phyloP scores from a whole-genome alignment of 2,329 filamentous ascomycete species.

The Colletotrichum nymphaeae region DNA sequence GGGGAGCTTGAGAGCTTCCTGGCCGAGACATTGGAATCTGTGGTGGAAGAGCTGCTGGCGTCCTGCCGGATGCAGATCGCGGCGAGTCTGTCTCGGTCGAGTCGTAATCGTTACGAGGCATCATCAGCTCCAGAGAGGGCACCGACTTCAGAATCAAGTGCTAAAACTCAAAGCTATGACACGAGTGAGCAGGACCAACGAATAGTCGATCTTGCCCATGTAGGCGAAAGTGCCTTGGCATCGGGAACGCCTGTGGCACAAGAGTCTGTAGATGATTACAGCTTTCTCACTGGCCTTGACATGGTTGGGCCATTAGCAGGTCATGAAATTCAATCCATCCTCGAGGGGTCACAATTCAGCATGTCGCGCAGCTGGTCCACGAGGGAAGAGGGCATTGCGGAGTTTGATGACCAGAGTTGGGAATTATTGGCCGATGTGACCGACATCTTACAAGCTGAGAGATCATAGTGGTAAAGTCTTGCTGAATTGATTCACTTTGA shows the following conservation, averaged over 20 bases:
- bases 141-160: background rate
- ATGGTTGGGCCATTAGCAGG: background rate
- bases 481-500: no score
- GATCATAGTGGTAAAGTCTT: no score
- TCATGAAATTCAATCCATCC: background rate
- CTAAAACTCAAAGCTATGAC: background rate
- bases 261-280: no score
- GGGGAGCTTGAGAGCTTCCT: background rate
- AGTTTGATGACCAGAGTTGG: background rate
- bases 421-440: background rate
- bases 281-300: background rate
- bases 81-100: constrained; percentile 25
- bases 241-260: no score
- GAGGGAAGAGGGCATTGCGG: background rate
- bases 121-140: background rate
- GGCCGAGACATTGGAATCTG: background rate
- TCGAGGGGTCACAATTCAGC: background rate
- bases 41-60: background rate
- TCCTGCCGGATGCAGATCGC: background rate
- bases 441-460: no score
- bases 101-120: background rate
- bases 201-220: background rate
- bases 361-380: background rate
- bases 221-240: no score
- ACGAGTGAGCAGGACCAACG: background rate